These are phyloP conservation scores for Leccinum colubrinum DNA, from an alignment of 1,284 basidiomycete species.

Conservation along the genomic window DNA sequence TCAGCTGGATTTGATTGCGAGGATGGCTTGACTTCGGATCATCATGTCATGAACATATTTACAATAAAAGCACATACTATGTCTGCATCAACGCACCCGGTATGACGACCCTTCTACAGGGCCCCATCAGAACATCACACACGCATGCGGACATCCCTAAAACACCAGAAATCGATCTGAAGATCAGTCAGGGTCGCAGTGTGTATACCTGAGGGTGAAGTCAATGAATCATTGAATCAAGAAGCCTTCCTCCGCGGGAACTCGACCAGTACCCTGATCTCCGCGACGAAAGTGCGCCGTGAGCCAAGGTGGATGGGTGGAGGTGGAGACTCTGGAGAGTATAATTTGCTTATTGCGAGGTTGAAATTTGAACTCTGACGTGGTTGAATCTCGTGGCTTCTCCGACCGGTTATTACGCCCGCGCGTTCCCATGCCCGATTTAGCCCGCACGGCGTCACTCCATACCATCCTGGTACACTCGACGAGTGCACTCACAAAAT, in stretches of 20 bases:
- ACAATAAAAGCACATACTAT: too few relatives aligned
- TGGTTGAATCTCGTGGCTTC: neutral
- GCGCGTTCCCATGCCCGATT: neutral
- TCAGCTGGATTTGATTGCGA: neutral
- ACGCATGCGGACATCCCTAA: too few relatives aligned
- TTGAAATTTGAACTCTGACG: neutral
- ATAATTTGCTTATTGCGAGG: neutral
- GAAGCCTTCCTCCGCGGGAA: neutral
- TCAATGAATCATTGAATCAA: neutral
- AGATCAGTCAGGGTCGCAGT: too few relatives aligned
- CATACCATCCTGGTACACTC: neutral
- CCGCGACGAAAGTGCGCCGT: neutral
- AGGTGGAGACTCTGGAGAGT: neutral
- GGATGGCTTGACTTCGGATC: too few relatives aligned
- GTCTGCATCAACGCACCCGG: too few relatives aligned
- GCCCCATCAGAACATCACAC: too few relatives aligned
- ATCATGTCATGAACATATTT: too few relatives aligned
- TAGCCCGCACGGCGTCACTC: neutral
- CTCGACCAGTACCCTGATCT: neutral
- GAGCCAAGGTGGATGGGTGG: neutral
- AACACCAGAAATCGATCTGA: too few relatives aligned
- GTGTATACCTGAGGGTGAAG: too few relatives aligned
- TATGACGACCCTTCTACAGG: too few relatives aligned
- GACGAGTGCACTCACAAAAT: conserved; percentile 10
- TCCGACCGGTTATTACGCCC: neutral